A percentile compares a stretch with the other conserved stretches of the same genome.
Conservation (phyloP, 169 alveolate genomes). For the Plasmodium adleri region DNA sequence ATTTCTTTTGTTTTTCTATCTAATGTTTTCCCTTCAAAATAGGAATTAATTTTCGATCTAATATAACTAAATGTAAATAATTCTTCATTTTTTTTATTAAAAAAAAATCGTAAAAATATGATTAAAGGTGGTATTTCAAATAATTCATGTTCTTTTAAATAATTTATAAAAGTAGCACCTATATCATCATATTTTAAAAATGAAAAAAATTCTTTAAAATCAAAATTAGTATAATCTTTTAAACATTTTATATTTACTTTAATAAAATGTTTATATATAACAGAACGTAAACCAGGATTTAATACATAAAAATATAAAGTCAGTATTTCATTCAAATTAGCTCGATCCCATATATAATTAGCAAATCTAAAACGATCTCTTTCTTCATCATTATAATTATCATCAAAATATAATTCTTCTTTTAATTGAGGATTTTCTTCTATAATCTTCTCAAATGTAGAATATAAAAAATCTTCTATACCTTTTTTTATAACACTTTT, state of each 20-base stretch:
- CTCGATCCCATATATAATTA: neutral
- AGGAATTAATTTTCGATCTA: neutral
- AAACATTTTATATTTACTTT: conserved; percentile 4
- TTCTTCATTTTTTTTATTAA: conserved; percentile 10
- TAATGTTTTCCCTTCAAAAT: neutral
- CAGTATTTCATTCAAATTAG: neutral
- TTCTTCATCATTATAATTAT: neutral
- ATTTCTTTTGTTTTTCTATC: conserved; percentile 20
- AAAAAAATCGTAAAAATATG: conserved; percentile 16
- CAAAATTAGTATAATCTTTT: conserved; percentile 6
- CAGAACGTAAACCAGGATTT: conserved; percentile 10
- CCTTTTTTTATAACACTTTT: conserved; percentile 18
- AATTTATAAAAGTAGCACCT: neutral
- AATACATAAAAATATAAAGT: conserved; percentile 15
- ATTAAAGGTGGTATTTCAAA: conserved; percentile 6
- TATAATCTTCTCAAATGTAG: neutral
- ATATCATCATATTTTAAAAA: neutral
- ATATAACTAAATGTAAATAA: conserved; percentile 37
- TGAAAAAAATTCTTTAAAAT: conserved; percentile 13
- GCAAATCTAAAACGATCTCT: neutral
- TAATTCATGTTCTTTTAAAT: neutral
- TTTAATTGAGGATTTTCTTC: neutral
- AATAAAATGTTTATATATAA: conserved; percentile 5
- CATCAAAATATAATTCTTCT: neutral
- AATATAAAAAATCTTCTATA: conserved; percentile 12